These are phyloP conservation scores for Cladophialophora carrionii DNA, from an alignment of 2,329 filamentous ascomycete species.

Conservation along the genomic window DNA sequence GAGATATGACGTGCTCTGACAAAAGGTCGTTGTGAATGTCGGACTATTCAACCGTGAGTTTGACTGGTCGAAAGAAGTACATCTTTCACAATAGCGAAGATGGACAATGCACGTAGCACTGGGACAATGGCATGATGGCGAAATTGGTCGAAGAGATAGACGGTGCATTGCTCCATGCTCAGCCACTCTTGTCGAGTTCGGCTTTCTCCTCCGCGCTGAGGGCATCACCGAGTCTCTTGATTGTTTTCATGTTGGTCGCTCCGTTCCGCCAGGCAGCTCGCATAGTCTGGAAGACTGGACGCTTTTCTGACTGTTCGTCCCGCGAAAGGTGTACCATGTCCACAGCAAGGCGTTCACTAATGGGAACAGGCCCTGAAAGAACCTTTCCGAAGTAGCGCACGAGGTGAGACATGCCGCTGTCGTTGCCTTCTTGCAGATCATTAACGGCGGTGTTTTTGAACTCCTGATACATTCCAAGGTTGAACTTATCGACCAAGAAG, in stretches of 20 bases:
- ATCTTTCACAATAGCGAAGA: constrained; percentile 20
- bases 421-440: constrained; percentile 60
- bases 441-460: constrained; percentile 69
- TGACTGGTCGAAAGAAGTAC: constrained; percentile 15
- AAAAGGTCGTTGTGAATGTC: constrained; percentile 4
- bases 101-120: constrained; percentile 22
- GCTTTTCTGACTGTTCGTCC: constrained; percentile 49
- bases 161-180: constrained; percentile 5
- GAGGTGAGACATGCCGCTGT: constrained; percentile 64
- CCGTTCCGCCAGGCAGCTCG: constrained; percentile 59
- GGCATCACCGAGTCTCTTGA: constrained; percentile 59
- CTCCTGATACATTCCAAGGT: constrained; percentile 73
- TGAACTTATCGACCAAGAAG: constrained; percentile 74
- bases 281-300: constrained; percentile 56
- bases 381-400: constrained; percentile 67
- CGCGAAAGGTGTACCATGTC: constrained; percentile 61
- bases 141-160: constrained; percentile 3
- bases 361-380: constrained; percentile 55
- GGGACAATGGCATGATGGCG: constrained; percentile 17
- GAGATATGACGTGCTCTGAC: constrained; percentile 13
- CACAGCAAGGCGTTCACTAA: constrained; percentile 57
- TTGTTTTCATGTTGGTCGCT: constrained; percentile 59
- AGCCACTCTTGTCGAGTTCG: constrained; percentile 47
- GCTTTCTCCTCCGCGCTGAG: constrained; percentile 57
- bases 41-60: constrained; percentile 11